Evolutionary conservation across 2,329 filamentous ascomycete species (phyloP).

Genomic region (Pseudogymnoascus verrucosus): DNA sequence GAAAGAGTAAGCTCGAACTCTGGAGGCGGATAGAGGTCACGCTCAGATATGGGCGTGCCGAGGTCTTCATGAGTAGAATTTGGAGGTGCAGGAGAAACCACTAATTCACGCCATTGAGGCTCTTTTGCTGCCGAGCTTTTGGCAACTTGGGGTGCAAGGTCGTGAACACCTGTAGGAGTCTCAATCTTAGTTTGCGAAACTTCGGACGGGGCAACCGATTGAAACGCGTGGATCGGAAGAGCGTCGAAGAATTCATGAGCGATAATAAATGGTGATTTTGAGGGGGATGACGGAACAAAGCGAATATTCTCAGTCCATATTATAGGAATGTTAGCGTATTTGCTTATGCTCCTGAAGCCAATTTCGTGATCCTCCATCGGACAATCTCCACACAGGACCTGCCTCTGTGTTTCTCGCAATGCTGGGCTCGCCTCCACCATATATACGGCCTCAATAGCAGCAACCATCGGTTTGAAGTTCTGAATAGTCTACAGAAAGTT

Average conservation of each 20-base stretch:
- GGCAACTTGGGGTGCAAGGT: constrained; percentile 24
- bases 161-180: constrained; percentile 33
- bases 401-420: constrained; percentile 68
- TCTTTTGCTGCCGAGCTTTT: constrained; percentile 26
- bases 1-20: constrained; percentile 86
- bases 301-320: constrained; percentile 70
- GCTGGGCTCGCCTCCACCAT: constrained; percentile 87
- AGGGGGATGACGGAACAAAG: constrained; percentile 36
- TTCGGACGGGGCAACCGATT: constrained; percentile 50
- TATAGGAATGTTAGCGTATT: constrained; percentile 66
- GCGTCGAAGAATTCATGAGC: constrained; percentile 99
- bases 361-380: constrained; percentile 61
- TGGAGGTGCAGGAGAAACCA: constrained; percentile 61
- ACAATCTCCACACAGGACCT: constrained; percentile 69
- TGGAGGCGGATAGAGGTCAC: constrained; percentile 43
- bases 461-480: constrained; percentile 70
- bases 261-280: constrained; percentile 81
- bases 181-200: constrained; percentile 25
- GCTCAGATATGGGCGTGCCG: constrained; percentile 43
- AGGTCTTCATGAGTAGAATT: constrained; percentile 46
- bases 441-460: constrained; percentile 78
- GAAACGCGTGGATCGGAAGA: constrained; percentile 90
- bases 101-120: constrained; percentile 73
- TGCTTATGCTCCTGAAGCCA: constrained; percentile 67
- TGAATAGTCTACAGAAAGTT: constrained; percentile 58